Evolutionary conservation across 192 early-diverging fungal species (phyloP).

Genomic region (Backusella macrospora): DNA sequence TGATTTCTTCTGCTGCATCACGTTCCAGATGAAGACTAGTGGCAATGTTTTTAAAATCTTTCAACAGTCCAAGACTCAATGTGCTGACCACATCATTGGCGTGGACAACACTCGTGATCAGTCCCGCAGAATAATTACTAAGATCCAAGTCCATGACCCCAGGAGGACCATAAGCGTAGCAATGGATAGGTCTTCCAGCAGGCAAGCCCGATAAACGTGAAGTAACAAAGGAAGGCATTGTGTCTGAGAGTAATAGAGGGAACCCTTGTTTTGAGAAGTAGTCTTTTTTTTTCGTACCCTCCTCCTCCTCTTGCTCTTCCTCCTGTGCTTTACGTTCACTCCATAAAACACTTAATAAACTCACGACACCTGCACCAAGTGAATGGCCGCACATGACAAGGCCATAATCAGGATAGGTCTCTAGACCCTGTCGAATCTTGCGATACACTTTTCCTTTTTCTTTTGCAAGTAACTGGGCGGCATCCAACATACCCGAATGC

Average conservation of each 20-base stretch:
- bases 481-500: constrained; percentile 87
- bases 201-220: constrained; percentile 66
- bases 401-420: constrained; percentile 76
- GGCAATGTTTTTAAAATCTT: constrained; percentile 78
- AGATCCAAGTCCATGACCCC: constrained; percentile 72
- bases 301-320: not conserved
- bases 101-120: constrained; percentile 84
- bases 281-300: not conserved
- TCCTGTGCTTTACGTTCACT: constrained; percentile 40
- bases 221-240: constrained; percentile 62
- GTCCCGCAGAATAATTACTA: constrained; percentile 63
- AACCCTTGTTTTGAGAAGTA: constrained; percentile 11
- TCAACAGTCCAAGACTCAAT: constrained; percentile 73
- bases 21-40: constrained; percentile 61
- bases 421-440: constrained; percentile 69
- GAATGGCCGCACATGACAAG: constrained; percentile 88
- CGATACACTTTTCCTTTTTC: constrained; percentile 70
- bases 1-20: constrained; percentile 64
- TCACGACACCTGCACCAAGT: constrained; percentile 85
- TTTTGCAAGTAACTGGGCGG: constrained; percentile 71
- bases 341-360: constrained; percentile 83
- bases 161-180: constrained; percentile 84
- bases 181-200: constrained; percentile 73
- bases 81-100: constrained; percentile 78
- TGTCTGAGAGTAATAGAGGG: constrained; percentile 37